Conservation (phyloP, 139 green algal species). For the Auxenochlorella pyrenoidosa region DNA sequence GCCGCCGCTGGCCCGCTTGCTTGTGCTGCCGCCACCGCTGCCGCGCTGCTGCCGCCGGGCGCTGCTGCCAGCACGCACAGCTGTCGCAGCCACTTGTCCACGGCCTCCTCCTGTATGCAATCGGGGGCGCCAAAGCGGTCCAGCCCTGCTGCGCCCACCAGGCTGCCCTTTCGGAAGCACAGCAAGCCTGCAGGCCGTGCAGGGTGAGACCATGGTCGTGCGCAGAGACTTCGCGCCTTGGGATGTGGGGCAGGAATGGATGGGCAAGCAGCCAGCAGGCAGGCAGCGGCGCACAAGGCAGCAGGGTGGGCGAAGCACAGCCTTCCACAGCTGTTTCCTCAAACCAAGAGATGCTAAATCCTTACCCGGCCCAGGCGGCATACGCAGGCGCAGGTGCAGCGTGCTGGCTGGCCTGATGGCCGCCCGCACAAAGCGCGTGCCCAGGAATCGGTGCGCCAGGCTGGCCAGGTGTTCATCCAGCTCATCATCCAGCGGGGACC, state of each 20-base stretch:
- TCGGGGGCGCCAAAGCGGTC: conserved; percentile 29
- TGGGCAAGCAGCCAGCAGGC: background rate
- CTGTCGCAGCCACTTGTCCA: conserved; percentile 34
- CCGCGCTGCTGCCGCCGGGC: background rate
- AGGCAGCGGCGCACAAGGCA: no score
- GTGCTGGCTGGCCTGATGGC: conserved; percentile 18
- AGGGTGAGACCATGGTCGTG: background rate
- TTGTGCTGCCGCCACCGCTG: background rate
- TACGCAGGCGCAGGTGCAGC: conserved; percentile 24
- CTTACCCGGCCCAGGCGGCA: conserved; percentile 23
- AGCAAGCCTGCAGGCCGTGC: conserved; percentile 3
- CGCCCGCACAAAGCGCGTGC: conserved; percentile 31
- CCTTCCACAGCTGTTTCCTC: no score
- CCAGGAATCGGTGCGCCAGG: conserved; percentile 30
- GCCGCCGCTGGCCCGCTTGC: background rate
- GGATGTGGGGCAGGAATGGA: background rate
- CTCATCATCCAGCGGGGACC: conserved; percentile 4
- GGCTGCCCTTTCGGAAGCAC: conserved; percentile 11
- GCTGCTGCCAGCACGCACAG: background rate
- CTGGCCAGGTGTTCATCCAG: conserved; percentile 19
- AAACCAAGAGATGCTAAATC: no score
- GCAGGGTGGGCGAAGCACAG: no score
- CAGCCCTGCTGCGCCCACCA: conserved; percentile 7
- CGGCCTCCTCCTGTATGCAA: conserved; percentile 26
- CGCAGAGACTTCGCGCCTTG: background rate